Evolutionary conservation across 441 rosid species (phyloP).

Genomic region (Omphalea diandra): DNA sequence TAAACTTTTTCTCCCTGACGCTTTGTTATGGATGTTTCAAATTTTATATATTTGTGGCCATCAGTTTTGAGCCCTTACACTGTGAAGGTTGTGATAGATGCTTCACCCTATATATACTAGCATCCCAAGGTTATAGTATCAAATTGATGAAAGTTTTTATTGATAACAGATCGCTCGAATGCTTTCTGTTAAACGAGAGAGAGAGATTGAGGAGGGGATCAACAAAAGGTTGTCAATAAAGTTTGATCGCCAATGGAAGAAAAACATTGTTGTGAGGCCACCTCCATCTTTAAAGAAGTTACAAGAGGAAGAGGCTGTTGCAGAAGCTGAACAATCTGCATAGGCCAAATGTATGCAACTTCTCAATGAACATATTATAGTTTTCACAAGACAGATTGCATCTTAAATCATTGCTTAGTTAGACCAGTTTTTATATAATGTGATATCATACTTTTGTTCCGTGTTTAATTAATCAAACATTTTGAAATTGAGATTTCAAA

Average conservation of each 20-base stretch:
- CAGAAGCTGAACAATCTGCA: slow-evolving; percentile 66
- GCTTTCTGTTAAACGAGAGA: slow-evolving; percentile 76
- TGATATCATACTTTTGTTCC: too few relatives aligned
- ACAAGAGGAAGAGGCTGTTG: slow-evolving; percentile 80
- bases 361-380: not conserved
- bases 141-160: slow-evolving; percentile 19
- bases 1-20: not conserved
- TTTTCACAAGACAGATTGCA: slow-evolving; percentile 5
- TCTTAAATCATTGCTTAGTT: too few relatives aligned
- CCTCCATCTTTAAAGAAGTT: slow-evolving; percentile 68
- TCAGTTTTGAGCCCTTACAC: too few relatives aligned
- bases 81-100: not conserved
- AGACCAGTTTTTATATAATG: too few relatives aligned
- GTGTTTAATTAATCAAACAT: too few relatives aligned
- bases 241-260: slow-evolving; percentile 85
- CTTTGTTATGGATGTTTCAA: too few relatives aligned
- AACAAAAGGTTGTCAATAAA: slow-evolving; percentile 87
- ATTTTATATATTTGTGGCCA: too few relatives aligned
- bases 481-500: too few relatives aligned
- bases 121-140: slow-evolving; percentile 6
- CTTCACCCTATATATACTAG: not conserved
- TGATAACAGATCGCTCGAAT: slow-evolving; percentile 52
- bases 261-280: slow-evolving; percentile 74
- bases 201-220: slow-evolving; percentile 79
- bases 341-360: slow-evolving; percentile 26